Conservation (phyloP, 805 yeast species). For the Yamadazyma endophytica region DNA sequence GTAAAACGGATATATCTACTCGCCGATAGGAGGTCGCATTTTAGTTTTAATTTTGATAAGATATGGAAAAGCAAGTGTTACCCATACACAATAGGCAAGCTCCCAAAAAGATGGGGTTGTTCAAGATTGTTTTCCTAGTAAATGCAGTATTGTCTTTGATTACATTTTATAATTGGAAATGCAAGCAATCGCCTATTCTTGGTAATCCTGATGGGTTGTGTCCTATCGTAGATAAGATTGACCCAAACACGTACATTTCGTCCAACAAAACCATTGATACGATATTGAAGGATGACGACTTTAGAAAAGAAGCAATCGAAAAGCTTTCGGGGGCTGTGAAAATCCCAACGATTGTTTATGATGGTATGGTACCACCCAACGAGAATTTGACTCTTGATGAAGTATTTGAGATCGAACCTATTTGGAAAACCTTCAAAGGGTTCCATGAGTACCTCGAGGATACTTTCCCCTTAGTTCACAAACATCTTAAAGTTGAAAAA, state of each 20-base stretch:
- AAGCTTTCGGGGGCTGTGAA: constrained; percentile 24
- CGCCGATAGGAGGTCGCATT: too few relatives aligned
- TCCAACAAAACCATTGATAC: constrained; percentile 15
- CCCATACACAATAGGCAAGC: too few relatives aligned
- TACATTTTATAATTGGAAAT: too few relatives aligned
- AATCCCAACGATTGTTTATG: constrained; percentile 30
- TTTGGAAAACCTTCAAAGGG: constrained; percentile 19
- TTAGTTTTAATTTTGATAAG: too few relatives aligned
- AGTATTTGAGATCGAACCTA: constrained; percentile 22
- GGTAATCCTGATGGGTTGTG: constrained; percentile 26
- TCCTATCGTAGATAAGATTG: constrained; percentile 29
- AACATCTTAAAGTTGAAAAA: constrained; percentile 27
- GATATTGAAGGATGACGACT: constrained; percentile 24
- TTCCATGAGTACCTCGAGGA: constrained; percentile 28
- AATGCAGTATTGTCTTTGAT: too few relatives aligned
- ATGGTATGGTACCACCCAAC: constrained; percentile 26
- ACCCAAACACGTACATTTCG: constrained; percentile 21
- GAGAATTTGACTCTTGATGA: constrained; percentile 19
- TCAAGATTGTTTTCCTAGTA: too few relatives aligned
- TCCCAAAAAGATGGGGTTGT: too few relatives aligned
- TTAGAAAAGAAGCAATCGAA: constrained; percentile 17
- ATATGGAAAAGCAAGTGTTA: too few relatives aligned
- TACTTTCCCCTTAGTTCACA: constrained; percentile 30
- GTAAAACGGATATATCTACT: too few relatives aligned
- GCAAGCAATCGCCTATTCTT: too few relatives aligned